phyloP scores from a whole-genome alignment of 2,329 filamentous ascomycete genomes.

The Penicillium sp. region DNA sequence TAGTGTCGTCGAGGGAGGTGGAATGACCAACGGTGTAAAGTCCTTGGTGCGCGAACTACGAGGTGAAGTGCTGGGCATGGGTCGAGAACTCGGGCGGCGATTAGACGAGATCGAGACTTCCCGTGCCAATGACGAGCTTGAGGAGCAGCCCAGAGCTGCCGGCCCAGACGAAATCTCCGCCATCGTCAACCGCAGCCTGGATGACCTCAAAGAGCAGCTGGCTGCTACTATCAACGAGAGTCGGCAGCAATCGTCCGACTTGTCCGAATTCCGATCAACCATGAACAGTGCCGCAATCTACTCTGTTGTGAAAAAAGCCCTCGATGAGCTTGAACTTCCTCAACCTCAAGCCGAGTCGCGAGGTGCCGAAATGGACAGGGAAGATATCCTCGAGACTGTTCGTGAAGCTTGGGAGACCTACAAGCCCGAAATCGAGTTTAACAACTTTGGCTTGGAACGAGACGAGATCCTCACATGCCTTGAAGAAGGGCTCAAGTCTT shows the following conservation, averaged over 20 bases:
- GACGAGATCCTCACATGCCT: conserved; percentile 88
- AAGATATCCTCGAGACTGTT: conserved; percentile 83
- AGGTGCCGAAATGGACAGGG: conserved; percentile 62
- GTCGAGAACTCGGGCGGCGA: conserved; percentile 80
- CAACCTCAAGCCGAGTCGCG: conserved; percentile 58
- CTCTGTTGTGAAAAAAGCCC: conserved; percentile 74
- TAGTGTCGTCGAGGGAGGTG: conserved; percentile 82
- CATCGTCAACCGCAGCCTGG: conserved; percentile 77
- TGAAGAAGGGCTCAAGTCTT: conserved; percentile 79
- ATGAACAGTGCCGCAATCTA: conserved; percentile 85
- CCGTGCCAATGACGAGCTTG: conserved; percentile 44
- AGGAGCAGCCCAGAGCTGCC: conserved; percentile 49
- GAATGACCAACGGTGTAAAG: conserved; percentile 89
- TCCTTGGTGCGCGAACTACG: conserved; percentile 83
- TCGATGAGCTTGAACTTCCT: conserved; percentile 58
- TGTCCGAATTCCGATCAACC: conserved; percentile 60
- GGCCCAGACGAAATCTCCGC: conserved; percentile 70
- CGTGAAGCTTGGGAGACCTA: conserved; percentile 91
- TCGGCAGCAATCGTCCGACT: conserved; percentile 65
- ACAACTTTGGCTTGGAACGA: conserved; percentile 84
- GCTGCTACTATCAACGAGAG: conserved; percentile 75
- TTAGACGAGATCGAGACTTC: conserved; percentile 61
- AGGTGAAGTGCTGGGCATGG: conserved; percentile 92
- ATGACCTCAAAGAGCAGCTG: conserved; percentile 81
- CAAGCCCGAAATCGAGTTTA: conserved; percentile 87